Conservation (phyloP, 345 rosid genomes). For the Salix exigua region DNA sequence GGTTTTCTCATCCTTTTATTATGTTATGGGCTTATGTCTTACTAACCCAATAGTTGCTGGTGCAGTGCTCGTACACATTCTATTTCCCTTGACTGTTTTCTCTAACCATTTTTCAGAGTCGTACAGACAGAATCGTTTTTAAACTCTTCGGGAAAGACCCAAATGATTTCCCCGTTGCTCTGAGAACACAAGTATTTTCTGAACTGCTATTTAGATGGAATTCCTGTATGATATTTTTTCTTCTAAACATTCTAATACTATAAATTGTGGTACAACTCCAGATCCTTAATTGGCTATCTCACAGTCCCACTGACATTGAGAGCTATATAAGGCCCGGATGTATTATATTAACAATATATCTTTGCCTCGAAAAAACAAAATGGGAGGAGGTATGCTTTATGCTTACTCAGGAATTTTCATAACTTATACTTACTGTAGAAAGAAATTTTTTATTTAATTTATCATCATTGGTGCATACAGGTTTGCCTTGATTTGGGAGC, state of each 20-base stretch:
- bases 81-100: constrained; percentile 14
- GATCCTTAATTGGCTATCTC: constrained; percentile 92
- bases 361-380: constrained; percentile 67
- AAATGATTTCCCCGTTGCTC: constrained; percentile 71
- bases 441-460: constrained; percentile 5
- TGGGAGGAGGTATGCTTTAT: constrained; percentile 81
- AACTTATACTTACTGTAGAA: background rate
- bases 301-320: constrained; percentile 96
- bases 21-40: background rate
- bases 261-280: constrained; percentile 29
- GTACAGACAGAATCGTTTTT: constrained; percentile 83
- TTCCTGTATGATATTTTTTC: constrained; percentile 1
- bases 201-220: constrained; percentile 1
- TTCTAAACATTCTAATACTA: constrained; percentile 9
- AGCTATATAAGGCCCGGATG: constrained; percentile 99
- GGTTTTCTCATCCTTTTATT: background rate
- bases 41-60: background rate
- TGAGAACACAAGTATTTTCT: constrained; percentile 73
- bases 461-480: constrained; percentile 32
- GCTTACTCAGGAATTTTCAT: constrained; percentile 1
- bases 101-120: constrained; percentile 51
- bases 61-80: background rate
- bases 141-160: constrained; percentile 96
- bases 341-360: constrained; percentile 74
- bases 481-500: constrained; percentile 60